Percentiles rank a stretch among this genome's conserved stretches.
Conservation (phyloP, 192 early-diverging fungal species). For the Gorgonomyces haynaldii region DNA sequence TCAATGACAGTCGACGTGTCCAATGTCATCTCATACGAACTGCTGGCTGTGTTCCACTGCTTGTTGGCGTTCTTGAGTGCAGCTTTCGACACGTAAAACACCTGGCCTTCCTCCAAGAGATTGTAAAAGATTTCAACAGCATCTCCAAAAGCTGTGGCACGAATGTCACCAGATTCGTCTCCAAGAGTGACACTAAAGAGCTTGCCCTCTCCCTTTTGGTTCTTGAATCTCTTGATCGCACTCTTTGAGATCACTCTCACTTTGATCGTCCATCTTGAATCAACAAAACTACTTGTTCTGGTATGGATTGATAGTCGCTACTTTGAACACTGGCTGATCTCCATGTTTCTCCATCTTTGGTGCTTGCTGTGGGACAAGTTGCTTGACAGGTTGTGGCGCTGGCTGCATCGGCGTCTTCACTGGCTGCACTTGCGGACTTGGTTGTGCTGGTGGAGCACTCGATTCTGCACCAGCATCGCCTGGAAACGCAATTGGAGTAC, state of each 20-base stretch:
- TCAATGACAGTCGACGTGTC: slow-evolving; percentile 58
- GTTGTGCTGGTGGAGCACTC: slow-evolving; percentile 8
- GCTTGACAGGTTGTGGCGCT: slow-evolving; percentile 8
- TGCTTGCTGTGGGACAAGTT: neutral
- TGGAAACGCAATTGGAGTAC: slow-evolving; percentile 22
- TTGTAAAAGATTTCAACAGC: slow-evolving; percentile 67
- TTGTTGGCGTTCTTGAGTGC: slow-evolving; percentile 67
- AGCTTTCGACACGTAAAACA: slow-evolving; percentile 76
- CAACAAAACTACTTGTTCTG: slow-evolving; percentile 53
- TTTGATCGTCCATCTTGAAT: slow-evolving; percentile 81
- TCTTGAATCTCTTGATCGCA: slow-evolving; percentile 69
- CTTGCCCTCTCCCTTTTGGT: slow-evolving; percentile 62
- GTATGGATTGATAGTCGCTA: slow-evolving; percentile 74
- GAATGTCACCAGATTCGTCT: slow-evolving; percentile 86
- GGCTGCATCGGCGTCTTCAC: neutral
- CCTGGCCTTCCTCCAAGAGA: slow-evolving; percentile 58
- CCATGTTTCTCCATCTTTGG: neutral
- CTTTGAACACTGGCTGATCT: slow-evolving; percentile 36
- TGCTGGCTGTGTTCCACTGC: slow-evolving; percentile 66
- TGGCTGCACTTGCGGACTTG: slow-evolving; percentile 12
- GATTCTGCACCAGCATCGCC: slow-evolving; percentile 2
- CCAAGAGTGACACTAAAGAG: slow-evolving; percentile 81
- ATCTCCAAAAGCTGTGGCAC: slow-evolving; percentile 87
- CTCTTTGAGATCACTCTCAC: slow-evolving; percentile 80
- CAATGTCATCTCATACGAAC: slow-evolving; percentile 86